A percentile compares a stretch with the other conserved stretches of the same genome.
Evolutionary conservation across 2,329 filamentous ascomycete genomes (phyloP).

Genomic region (Colletotrichum tamarilloi): DNA sequence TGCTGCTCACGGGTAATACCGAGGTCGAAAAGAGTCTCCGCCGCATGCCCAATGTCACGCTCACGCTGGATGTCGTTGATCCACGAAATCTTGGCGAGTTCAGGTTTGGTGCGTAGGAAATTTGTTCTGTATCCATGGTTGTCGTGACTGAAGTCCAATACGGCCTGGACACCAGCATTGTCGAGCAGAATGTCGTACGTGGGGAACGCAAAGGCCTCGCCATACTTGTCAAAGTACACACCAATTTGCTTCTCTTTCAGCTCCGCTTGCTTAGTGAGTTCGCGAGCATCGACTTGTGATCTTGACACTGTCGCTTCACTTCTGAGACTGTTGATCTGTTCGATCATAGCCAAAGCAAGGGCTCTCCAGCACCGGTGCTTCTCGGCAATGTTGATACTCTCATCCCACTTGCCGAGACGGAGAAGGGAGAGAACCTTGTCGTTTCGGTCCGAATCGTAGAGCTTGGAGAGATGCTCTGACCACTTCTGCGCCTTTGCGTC

Average conservation of each 20-base stretch:
- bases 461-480: slow-evolving; percentile 58
- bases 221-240: slow-evolving; percentile 71
- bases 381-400: slow-evolving; percentile 68
- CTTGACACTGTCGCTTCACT: slow-evolving; percentile 32
- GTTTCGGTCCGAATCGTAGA: slow-evolving; percentile 62
- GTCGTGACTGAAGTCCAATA: slow-evolving; percentile 79
- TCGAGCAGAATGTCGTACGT: slow-evolving; percentile 84
- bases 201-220: slow-evolving; percentile 76
- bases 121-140: slow-evolving; percentile 77
- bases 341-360: slow-evolving; percentile 66
- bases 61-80: slow-evolving; percentile 90
- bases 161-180: slow-evolving; percentile 70
- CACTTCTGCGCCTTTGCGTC: slow-evolving; percentile 54
- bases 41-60: slow-evolving; percentile 79
- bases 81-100: slow-evolving; percentile 86
- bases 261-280: slow-evolving; percentile 55
- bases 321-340: slow-evolving; percentile 57
- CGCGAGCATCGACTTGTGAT: slow-evolving; percentile 35
- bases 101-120: slow-evolving; percentile 79
- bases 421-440: slow-evolving; percentile 65
- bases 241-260: slow-evolving; percentile 61
- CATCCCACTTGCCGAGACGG: slow-evolving; percentile 66
- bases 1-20: slow-evolving; percentile 80
- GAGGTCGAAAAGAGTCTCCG: slow-evolving; percentile 75
- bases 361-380: slow-evolving; percentile 66